A percentile compares a stretch with the other conserved stretches of the same genome.
These are phyloP conservation scores for Ocimum tenuiflorum DNA, from an alignment of 257 asterid genomes.

Conservation along the genomic window DNA sequence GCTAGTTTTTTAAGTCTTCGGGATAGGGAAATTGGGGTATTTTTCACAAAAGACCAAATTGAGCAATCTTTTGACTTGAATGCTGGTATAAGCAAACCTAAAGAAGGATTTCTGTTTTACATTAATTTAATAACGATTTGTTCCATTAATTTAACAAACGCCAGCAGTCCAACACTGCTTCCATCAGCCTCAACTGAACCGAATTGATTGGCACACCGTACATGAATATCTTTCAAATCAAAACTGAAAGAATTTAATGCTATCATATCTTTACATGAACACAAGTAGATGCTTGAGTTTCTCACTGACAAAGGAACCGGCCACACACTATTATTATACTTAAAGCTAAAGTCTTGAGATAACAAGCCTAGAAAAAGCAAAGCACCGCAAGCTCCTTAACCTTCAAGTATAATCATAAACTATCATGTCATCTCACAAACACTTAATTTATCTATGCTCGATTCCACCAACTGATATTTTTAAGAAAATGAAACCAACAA, in stretches of 20 bases:
- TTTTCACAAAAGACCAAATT: neutral
- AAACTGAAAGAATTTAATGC: neutral
- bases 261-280: neutral
- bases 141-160: neutral
- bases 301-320: too few species aligned
- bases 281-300: neutral
- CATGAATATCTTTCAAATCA: neutral
- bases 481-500: neutral
- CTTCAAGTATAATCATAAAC: neutral
- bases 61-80: neutral
- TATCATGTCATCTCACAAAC: neutral
- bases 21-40: neutral
- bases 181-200: neutral
- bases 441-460: too few species aligned
- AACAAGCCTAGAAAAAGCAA: neutral
- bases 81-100: neutral
- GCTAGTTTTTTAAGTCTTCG: neutral
- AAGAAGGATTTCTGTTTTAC: neutral
- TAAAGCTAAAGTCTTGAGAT: neutral
- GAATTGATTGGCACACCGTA: neutral
- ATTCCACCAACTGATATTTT: neutral
- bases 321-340: neutral
- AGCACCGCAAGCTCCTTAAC: conserved; percentile 4
- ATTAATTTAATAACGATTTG: neutral
- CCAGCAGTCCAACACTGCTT: neutral